Conservation (phyloP, 345 rosid genomes). For the Eucalyptus cladocalyx region DNA sequence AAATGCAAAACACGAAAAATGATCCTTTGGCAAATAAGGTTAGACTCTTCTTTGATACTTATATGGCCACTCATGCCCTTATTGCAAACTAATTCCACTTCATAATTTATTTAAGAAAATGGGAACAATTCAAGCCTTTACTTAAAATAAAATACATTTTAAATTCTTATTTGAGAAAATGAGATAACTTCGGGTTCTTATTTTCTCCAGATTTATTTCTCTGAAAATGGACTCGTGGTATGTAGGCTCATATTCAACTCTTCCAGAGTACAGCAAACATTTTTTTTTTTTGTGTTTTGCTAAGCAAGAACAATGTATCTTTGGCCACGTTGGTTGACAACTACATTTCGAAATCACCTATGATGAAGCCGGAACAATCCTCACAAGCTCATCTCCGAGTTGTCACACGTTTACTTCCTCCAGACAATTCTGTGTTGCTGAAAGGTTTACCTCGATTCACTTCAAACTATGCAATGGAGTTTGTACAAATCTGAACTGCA, state of each 20-base stretch:
- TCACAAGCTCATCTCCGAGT: neutral
- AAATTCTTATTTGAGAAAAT: no score
- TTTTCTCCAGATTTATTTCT: no score
- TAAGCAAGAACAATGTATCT: neutral
- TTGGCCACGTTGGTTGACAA: neutral
- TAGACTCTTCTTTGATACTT: neutral
- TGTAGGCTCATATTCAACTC: neutral
- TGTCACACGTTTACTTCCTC: neutral
- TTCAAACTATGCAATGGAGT: neutral
- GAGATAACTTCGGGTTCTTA: no score
- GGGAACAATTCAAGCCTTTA: neutral
- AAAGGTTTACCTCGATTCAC: neutral
- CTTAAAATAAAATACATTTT: no score
- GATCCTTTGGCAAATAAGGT: accelerated
- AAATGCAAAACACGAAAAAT: no score
- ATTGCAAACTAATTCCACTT: no score
- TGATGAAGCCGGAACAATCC: neutral
- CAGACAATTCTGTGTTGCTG: neutral
- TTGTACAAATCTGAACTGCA: neutral
- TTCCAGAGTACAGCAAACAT: neutral
- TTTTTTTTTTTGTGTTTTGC: neutral
- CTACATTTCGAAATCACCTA: neutral
- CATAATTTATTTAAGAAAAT: accelerated
- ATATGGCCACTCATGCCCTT: neutral
- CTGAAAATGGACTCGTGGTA: neutral